Percentiles rank a stretch among this genome's conserved stretches.
Conservation (phyloP, 1,284 basidiomycete genomes). For the Ganoderma lucidum region DNA sequence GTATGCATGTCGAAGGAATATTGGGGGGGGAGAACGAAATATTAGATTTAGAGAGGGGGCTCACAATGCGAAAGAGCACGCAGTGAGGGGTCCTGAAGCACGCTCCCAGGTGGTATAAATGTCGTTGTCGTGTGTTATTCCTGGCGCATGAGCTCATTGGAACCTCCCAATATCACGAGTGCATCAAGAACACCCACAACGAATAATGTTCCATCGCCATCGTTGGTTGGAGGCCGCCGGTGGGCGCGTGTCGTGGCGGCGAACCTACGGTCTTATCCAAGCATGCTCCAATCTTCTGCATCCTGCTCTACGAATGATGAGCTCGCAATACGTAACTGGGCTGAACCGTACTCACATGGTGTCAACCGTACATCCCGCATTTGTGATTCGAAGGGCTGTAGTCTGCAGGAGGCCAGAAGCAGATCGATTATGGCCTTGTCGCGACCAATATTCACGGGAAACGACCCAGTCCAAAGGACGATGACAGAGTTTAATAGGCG, state of each 20-base stretch:
- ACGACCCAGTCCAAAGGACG: not conserved
- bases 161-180: not conserved
- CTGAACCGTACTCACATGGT: not conserved
- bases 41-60: not conserved
- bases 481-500: not conserved
- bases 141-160: not conserved
- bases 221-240: not conserved
- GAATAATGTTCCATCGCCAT: not conserved
- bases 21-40: not conserved
- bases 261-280: not conserved
- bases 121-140: not conserved
- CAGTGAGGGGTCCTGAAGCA: not conserved
- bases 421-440: not conserved
- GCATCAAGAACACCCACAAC: slow-evolving; percentile 3
- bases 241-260: not conserved
- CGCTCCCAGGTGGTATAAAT: not conserved
- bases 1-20: not conserved
- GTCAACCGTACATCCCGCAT: not conserved
- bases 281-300: not conserved
- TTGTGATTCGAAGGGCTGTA: not conserved
- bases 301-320: not conserved
- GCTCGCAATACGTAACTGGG: not conserved
- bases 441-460: not conserved
- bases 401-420: not conserved
- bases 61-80: not conserved